Evolutionary conservation across 179 eudicot species (phyloP), one percentile per base, ranked within the genome.

Genomic region (Pouteria campechiana): DNA sequence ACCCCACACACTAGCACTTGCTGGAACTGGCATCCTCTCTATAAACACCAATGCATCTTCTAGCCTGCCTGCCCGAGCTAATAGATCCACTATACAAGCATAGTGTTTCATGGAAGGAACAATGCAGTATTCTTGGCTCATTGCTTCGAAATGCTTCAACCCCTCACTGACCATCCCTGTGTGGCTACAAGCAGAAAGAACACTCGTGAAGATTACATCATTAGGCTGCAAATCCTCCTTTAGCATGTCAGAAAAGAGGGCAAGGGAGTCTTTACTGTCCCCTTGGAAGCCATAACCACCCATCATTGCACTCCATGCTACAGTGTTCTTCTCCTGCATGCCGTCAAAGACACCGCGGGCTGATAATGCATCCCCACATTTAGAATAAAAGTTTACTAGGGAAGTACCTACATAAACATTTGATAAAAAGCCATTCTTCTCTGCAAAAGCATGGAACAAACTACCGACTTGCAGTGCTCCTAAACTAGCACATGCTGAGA

Each of bases 111-210:
- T 64, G 6, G 77, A 58, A 36, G 97, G 94, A 6, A 43, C 52
- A 52, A 75, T 63, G 32, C 64, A 55, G 48, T 69, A 73, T 36
- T 65, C 67, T 17, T 55, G 55, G 49, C 94, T 68, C 79, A 88
- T 77, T 21, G 61, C 54, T 37, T 57, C 34, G 67, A 88, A 88
- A 51, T 46, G 67, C 30, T 41, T 58, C 79, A 80, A 70, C 21
- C 87, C 92, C 60, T 79, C 79, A 17, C 67, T 73, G 2, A 83
- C 54, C 60, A 62, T 75, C 34, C 94, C 92, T 9, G 78, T 30
- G 58, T 77, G 96, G 54, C 87, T 69, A 53, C 88, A 84, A 35
- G 96, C 86, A 11, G 96, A 82, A 58, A 82, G 44, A 32, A 86
- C 44, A 21, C 67, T 59, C 1, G 81, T 72, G 67, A 76, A 83